phyloP scores from a whole-genome alignment of 768 basidiomycete species.

The Gloeopeniophorella convolvens region DNA sequence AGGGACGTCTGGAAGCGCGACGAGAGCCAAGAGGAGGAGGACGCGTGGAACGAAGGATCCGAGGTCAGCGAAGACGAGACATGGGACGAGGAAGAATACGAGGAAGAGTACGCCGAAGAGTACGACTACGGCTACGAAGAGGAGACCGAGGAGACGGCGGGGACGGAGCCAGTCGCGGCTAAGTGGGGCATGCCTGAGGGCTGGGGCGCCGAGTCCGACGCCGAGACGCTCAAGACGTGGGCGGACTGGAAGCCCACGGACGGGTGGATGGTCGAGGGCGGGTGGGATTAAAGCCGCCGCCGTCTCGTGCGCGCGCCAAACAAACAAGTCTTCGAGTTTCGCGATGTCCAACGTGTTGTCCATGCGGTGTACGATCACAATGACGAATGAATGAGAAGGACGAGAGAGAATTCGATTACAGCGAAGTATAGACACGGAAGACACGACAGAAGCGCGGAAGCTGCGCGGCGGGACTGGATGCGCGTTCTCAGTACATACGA shows the following conservation, averaged over 20 bases:
- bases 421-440: not conserved
- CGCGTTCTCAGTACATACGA: too few species aligned
- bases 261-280: not conserved
- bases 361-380: too few species aligned
- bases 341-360: not conserved
- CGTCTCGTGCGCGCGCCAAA: too few species aligned
- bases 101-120: not conserved
- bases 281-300: conserved; percentile 7
- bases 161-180: not conserved
- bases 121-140: not conserved
- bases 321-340: too few species aligned
- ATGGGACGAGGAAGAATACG: not conserved
- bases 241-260: not conserved
- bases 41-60: conserved; percentile 8
- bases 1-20: conserved; percentile 11
- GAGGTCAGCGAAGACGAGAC: not conserved
- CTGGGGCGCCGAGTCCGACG: not conserved
- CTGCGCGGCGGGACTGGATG: too few species aligned
- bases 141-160: not conserved
- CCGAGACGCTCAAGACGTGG: not conserved
- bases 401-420: not conserved
- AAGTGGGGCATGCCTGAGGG: not conserved
- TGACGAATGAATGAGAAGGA: too few species aligned
- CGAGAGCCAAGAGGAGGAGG: not conserved
- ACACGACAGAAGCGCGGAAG: too few species aligned